Evolutionary conservation across 495 filamentous ascomycete genomes (phyloP).

Genomic region (Thermothielavioides terrestris): DNA sequence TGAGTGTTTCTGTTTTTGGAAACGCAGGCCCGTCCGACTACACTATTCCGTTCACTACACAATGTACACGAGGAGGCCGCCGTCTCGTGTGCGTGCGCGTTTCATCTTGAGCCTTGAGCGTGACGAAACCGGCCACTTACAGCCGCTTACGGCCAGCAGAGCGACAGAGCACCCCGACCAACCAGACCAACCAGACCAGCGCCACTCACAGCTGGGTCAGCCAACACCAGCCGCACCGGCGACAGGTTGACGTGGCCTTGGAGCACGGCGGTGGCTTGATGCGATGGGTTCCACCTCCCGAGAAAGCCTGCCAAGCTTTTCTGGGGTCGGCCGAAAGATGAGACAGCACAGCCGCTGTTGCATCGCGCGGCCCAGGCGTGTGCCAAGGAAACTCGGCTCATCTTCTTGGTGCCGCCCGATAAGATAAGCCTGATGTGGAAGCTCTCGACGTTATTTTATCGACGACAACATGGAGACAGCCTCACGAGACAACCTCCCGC

Average conservation of each 20-base stretch:
- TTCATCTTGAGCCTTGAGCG: constrained; percentile 1
- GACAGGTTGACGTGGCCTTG: too few relatives aligned
- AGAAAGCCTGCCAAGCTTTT: too few relatives aligned
- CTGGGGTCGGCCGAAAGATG: constrained; percentile 2
- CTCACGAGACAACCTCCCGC: too few relatives aligned
- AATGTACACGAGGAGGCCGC: not conserved
- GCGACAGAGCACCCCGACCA: not conserved
- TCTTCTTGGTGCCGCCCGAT: too few relatives aligned
- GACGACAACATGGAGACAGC: too few relatives aligned
- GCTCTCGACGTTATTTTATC: too few relatives aligned
- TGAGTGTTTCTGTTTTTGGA: constrained; percentile 5
- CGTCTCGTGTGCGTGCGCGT: not conserved
- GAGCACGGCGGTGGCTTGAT: too few relatives aligned
- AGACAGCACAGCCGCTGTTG: not conserved
- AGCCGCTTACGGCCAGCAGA: not conserved
- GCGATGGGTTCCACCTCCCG: too few relatives aligned
- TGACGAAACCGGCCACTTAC: not conserved
- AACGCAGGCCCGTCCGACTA: constrained; percentile 1
- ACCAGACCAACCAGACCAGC: not conserved
- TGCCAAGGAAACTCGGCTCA: too few relatives aligned
- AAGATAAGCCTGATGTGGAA: too few relatives aligned
- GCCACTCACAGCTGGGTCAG: too few relatives aligned
- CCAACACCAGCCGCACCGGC: not conserved
- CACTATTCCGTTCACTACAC: too few relatives aligned
- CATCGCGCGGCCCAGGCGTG: not conserved